A percentile compares a stretch with the other conserved stretches of the same genome.
Conservation (phyloP, 768 basidiomycete genomes). For the Fibroporia radiculosa region DNA sequence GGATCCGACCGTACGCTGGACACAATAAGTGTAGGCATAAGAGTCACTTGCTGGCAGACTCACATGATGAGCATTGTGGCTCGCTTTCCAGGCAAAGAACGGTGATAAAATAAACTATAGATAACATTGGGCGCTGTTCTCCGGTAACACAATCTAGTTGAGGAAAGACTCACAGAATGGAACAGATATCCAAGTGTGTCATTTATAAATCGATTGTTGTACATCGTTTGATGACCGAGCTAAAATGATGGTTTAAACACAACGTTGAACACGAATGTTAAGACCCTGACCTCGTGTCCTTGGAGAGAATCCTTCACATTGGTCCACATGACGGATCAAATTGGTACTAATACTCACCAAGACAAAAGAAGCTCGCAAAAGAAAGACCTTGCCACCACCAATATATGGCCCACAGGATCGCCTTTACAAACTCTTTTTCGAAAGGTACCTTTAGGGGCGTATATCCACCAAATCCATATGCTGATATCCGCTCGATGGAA, state of each 20-base stretch:
- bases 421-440: conserved; percentile 25
- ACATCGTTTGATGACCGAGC: conserved; percentile 24
- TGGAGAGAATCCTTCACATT: background rate
- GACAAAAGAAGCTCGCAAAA: conserved; percentile 43
- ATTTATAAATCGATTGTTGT: conserved; percentile 18
- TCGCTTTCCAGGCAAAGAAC: conserved; percentile 24
- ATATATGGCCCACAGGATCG: conserved; percentile 36
- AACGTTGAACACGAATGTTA: background rate
- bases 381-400: conserved; percentile 47
- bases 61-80: conserved; percentile 24
- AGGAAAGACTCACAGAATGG: conserved; percentile 18
- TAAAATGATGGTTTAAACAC: conserved; percentile 4
- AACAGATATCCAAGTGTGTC: conserved; percentile 21
- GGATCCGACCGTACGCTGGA: conserved; percentile 21
- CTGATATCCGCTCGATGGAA: conserved; percentile 34
- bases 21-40: background rate
- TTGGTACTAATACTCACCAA: conserved; percentile 32
- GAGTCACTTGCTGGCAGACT: conserved; percentile 2
- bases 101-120: conserved; percentile 22
- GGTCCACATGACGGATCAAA: background rate
- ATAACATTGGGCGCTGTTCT: background rate
- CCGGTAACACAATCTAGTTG: background rate
- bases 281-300: conserved; percentile 17
- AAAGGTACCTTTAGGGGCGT: conserved; percentile 22
- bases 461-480: conserved; percentile 30